Conservation (phyloP, 2,329 filamentous ascomycete species). For the Fusarium setosum region DNA sequence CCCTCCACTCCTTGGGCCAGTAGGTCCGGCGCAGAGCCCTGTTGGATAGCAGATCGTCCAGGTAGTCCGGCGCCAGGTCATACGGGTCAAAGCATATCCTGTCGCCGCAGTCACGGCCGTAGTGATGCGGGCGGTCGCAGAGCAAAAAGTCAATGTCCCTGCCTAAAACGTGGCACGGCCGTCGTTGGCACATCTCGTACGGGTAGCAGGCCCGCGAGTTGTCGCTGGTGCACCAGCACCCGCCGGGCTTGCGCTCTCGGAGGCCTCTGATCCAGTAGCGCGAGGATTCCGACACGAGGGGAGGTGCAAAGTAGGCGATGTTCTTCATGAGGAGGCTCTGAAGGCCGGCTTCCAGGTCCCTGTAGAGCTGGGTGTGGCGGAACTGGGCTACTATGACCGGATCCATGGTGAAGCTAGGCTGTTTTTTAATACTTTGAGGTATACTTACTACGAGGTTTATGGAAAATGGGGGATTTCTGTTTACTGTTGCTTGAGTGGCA, state of each 20-base stretch:
- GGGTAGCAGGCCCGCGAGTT: neutral
- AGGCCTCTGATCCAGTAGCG: constrained; percentile 1
- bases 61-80: neutral
- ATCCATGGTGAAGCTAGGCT: neutral
- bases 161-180: neutral
- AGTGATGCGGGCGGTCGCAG: neutral
- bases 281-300: neutral
- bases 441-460: neutral
- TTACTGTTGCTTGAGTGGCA: neutral
- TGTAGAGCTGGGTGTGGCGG: neutral
- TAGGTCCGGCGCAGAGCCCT: neutral
- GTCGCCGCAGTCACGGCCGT: neutral
- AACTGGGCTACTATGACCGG: neutral
- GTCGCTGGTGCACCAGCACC: neutral
- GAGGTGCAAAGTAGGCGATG: neutral
- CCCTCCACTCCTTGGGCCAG: neutral
- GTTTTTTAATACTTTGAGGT: neutral
- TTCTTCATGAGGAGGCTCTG: neutral
- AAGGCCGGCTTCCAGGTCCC: constrained; percentile 13
- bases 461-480: too few species aligned
- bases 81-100: constrained; percentile 11
- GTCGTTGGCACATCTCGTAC: neutral
- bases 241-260: neutral
- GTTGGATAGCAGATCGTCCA: neutral
- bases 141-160: neutral